phyloP scores from a whole-genome alignment of 768 basidiomycete species.

The Tylopilus vinaceipallidus region DNA sequence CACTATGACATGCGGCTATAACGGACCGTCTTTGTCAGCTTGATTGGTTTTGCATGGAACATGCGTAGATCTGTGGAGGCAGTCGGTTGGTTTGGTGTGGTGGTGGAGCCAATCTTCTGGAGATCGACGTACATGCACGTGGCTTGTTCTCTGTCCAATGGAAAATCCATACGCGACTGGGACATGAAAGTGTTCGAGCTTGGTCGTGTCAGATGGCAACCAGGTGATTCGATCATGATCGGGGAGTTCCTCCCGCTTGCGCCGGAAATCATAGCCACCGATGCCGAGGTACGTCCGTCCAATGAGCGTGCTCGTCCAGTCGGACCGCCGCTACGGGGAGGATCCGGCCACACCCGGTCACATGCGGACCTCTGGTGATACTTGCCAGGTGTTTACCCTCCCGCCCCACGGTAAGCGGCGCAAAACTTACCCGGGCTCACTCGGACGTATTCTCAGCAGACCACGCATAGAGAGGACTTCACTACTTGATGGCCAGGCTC shows the following conservation, averaged over 20 bases:
- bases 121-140: neutral
- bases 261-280: too few species aligned
- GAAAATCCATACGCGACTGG: neutral
- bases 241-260: too few species aligned
- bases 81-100: too few species aligned
- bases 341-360: too few species aligned
- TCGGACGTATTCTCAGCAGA: neutral
- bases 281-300: too few species aligned
- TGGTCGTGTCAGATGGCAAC: too few species aligned
- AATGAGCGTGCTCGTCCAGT: too few species aligned
- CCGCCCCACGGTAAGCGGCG: neutral
- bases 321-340: too few species aligned
- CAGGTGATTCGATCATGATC: neutral
- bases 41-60: constrained; percentile 1
- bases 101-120: constrained; percentile 1
- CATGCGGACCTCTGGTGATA: too few species aligned
- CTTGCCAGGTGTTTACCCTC: too few species aligned
- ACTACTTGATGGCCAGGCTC: too few species aligned
- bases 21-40: constrained; percentile 1
- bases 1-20: constrained; percentile 1
- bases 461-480: neutral
- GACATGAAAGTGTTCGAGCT: neutral
- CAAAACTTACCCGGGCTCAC: neutral
- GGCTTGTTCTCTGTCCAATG: neutral
- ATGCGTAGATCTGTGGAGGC: constrained; percentile 1